Evolutionary conservation across 164 flowering plant species (phyloP).

Genomic region (Umbellularia californica): DNA sequence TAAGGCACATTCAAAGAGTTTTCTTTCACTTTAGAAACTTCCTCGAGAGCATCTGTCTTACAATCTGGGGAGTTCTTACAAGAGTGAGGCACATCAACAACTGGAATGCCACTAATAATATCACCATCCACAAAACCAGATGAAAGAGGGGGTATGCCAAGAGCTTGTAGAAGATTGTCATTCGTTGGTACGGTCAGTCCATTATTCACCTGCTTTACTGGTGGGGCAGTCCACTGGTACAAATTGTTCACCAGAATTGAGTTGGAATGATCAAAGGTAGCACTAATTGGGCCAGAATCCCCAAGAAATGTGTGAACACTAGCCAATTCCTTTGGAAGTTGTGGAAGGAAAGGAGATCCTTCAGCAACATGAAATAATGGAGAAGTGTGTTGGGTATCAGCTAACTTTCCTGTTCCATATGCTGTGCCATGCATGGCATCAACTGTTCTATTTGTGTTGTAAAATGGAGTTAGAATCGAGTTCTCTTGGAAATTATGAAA

Average conservation of each 20-base stretch:
- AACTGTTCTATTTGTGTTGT: constrained; percentile 6
- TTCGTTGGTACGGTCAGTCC: constrained; percentile 8
- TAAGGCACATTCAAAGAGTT: constrained; percentile 15
- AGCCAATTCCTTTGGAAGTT: constrained; percentile 19
- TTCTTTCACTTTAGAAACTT: constrained; percentile 18
- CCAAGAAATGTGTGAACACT: constrained; percentile 15
- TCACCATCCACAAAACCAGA: constrained; percentile 20
- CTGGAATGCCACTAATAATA: not conserved
- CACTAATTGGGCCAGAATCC: constrained; percentile 14
- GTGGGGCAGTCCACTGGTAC: constrained; percentile 32
- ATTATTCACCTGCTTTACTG: constrained; percentile 25
- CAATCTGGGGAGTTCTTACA: constrained; percentile 30
- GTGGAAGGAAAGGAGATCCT: not conserved
- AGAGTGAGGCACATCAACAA: constrained; percentile 23
- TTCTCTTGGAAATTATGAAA: constrained; percentile 18
- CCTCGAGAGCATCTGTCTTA: constrained; percentile 12
- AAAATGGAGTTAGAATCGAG: constrained; percentile 13
- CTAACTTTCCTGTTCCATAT: constrained; percentile 11
- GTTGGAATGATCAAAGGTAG: constrained; percentile 16
- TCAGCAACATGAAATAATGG: constrained; percentile 11
- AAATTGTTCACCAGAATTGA: constrained; percentile 26
- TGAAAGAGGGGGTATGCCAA: constrained; percentile 20
- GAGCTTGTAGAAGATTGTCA: constrained; percentile 23
- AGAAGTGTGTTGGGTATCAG: constrained; percentile 13
- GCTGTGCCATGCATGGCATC: constrained; percentile 5